A percentile compares a stretch with the other conserved stretches of the same genome.
Conservation (phyloP, 441 rosid species). For the Erysimum cheiri region DNA sequence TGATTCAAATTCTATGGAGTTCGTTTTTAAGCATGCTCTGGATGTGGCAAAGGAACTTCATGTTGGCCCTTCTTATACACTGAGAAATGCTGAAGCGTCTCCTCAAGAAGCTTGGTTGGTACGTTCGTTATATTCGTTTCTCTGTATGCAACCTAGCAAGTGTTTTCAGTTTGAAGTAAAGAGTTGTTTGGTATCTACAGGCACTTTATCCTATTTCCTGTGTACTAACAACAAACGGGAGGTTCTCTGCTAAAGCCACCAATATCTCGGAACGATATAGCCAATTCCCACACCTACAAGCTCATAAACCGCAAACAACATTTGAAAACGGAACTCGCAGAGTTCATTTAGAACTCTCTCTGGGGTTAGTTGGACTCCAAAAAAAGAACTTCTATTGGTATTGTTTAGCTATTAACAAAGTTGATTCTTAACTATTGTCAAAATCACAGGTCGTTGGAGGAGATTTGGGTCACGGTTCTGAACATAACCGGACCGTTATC, state of each 20-base stretch:
- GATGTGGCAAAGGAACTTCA: conserved; percentile 69
- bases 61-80: conserved; percentile 58
- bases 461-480: conserved; percentile 93
- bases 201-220: conserved; percentile 76
- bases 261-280: conserved; percentile 55
- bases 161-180: conserved; percentile 3
- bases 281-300: conserved; percentile 66
- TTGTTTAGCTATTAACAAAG: background rate
- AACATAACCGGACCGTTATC: conserved; percentile 95
- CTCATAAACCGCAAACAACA: conserved; percentile 51
- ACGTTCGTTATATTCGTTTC: conserved; percentile 35
- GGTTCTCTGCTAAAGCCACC: conserved; percentile 72
- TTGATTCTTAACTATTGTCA: background rate
- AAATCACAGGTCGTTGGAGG: conserved; percentile 71
- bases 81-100: conserved; percentile 54
- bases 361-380: conserved; percentile 70
- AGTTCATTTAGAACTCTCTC: conserved; percentile 84
- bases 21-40: conserved; percentile 75
- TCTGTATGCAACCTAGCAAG: conserved; percentile 1
- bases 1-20: conserved; percentile 83
- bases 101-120: conserved; percentile 74
- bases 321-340: conserved; percentile 62
- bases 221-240: conserved; percentile 71
- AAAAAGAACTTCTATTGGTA: background rate
- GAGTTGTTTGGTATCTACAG: conserved; percentile 48